These are phyloP conservation scores for Gaertneriomyces sp. DNA, from an alignment of 192 early-diverging fungal genomes.

Conservation along the genomic window DNA sequence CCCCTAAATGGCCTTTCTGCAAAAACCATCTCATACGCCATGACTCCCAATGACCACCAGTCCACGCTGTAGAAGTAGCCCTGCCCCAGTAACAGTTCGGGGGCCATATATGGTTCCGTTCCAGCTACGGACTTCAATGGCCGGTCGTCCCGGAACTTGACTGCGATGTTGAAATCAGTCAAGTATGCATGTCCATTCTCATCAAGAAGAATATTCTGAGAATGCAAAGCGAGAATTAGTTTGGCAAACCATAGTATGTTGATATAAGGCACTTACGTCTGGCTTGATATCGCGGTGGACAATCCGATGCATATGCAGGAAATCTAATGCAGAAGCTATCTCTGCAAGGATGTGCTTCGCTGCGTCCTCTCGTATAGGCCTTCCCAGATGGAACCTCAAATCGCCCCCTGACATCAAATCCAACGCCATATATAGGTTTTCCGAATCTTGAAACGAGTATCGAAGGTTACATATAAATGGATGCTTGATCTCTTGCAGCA, in stretches of 20 bases:
- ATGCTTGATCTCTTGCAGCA: constrained; percentile 83
- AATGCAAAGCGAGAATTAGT: neutral
- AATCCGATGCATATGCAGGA: constrained; percentile 63
- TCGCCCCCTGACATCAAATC: constrained; percentile 49
- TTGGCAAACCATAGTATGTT: neutral
- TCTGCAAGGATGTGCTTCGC: constrained; percentile 38
- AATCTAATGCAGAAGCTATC: constrained; percentile 58
- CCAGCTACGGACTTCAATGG: constrained; percentile 45
- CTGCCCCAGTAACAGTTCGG: constrained; percentile 38
- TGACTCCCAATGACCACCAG: constrained; percentile 93
- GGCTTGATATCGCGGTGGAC: constrained; percentile 73
- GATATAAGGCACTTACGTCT: constrained; percentile 53
- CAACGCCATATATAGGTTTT: constrained; percentile 48
- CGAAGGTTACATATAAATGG: constrained; percentile 66
- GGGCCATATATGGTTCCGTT: constrained; percentile 36
- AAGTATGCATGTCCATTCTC: constrained; percentile 47
- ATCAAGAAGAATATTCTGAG: constrained; percentile 39
- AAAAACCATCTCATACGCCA: constrained; percentile 84
- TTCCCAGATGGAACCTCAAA: constrained; percentile 40
- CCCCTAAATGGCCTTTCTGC: constrained; percentile 49
- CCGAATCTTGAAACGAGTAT: constrained; percentile 46
- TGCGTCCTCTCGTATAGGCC: constrained; percentile 12
- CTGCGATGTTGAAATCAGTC: constrained; percentile 56
- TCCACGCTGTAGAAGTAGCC: constrained; percentile 84
- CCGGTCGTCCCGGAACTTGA: constrained; percentile 35